Conservation (phyloP, 2,329 filamentous ascomycete species). For the Mariannaea elegans region DNA sequence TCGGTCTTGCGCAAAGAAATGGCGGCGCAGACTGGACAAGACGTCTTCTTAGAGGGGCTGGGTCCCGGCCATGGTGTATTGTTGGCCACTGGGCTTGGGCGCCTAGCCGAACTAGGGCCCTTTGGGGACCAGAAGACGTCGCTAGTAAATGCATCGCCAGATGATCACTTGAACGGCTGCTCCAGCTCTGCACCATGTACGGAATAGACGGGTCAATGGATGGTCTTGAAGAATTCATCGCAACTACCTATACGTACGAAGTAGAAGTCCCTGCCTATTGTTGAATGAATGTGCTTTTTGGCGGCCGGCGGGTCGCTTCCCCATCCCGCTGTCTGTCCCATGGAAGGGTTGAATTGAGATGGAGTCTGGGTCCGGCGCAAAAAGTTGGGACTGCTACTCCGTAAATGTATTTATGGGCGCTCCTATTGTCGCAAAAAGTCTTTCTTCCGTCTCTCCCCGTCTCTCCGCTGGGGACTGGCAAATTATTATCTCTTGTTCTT, state of each 20-base stretch:
- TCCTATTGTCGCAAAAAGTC: neutral
- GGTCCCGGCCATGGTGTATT: conserved; percentile 13
- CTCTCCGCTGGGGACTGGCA: neutral
- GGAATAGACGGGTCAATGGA: neutral
- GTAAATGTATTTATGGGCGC: neutral
- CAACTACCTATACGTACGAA: neutral
- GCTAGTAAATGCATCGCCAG: conserved; percentile 38
- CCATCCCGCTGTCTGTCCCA: neutral
- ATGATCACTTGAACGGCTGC: conserved; percentile 28
- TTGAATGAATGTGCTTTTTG: neutral
- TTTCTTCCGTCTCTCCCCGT: neutral
- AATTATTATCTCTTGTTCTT: too few species aligned
- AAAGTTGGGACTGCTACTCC: conserved; percentile 8
- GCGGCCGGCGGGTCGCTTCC: conserved; percentile 13
- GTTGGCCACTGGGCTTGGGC: conserved; percentile 38
- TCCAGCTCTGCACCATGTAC: neutral
- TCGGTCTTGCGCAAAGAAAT: conserved; percentile 17
- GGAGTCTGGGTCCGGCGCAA: conserved; percentile 2
- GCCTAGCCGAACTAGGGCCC: conserved; percentile 39
- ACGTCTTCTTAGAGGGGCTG: conserved; percentile 30
- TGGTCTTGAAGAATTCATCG: neutral
- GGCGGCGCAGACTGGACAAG: neutral
- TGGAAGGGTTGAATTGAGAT: neutral
- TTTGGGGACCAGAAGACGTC: conserved; percentile 34
- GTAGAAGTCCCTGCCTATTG: neutral